Evolutionary conservation across 2,329 filamentous ascomycete species (phyloP), one percentile per base, ranked within the genome.

Genomic region (Orbilia blumenaviensis): DNA sequence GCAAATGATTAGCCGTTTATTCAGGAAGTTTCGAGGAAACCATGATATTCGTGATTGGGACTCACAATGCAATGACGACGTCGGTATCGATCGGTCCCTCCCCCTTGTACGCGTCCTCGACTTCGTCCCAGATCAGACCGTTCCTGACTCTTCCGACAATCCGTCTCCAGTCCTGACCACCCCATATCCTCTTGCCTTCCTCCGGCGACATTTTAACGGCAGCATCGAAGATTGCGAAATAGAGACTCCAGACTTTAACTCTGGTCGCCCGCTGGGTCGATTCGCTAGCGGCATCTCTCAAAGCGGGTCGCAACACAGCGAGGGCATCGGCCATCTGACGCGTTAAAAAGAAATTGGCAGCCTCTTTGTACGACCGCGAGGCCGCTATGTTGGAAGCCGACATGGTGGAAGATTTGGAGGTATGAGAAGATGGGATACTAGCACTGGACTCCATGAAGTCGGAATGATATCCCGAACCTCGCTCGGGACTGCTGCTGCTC

Each of bases 211-310:
- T 86, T 81, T 98, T 94, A 36, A 96, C 86, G 78, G 97, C 91
- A 41, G 93, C 91, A 84, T 97, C 97, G 78, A 98, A 86, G 60
- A 97, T 91, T 16, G 94, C 97, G 78, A 98, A 87, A 82, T 98
- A 99, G 80, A 99, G 87, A 83, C 93, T 97, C 95, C 95, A 99
- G 78, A 98, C 91, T 84, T 98, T 99, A 83, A 97, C 91, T 78
- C 94, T 87, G 69, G 92, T 95, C 32, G 90, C 91, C 79, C 91
- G 89, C 78, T 87, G 88, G 64, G 92, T 90, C 63, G 97, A 89
- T 3, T 93, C 92, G 32, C 84, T 83, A 56, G 86, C 84, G 18
- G 82, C 85, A 68, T 86, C 83, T 0, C 88, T 90, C 81, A 99
- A 91, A 77, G 97, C 87, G 7, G 94, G 92, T 54, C 94, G 86